Evolutionary conservation across 306 rosid species (phyloP).

Genomic region (Malus asiatica): DNA sequence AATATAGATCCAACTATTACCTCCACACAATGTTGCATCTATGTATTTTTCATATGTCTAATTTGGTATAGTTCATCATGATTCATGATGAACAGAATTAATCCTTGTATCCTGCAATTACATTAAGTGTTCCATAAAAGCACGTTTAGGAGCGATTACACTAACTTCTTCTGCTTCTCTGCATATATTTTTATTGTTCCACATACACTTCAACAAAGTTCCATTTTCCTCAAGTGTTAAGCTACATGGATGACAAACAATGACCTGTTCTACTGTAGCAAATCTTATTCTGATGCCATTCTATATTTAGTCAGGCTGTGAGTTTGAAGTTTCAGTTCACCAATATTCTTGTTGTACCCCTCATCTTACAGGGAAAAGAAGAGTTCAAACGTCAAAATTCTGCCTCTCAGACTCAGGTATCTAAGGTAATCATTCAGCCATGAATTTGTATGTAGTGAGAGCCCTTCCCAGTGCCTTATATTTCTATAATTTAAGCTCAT

Average conservation of each 20-base stretch:
- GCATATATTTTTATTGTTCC: background rate
- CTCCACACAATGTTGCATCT: background rate
- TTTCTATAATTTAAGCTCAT: background rate
- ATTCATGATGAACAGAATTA: background rate
- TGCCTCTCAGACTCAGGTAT: constrained; percentile 45
- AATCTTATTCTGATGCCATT: background rate
- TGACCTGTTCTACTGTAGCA: background rate
- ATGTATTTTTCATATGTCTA: background rate
- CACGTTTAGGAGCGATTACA: background rate
- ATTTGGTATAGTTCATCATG: background rate
- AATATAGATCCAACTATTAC: background rate
- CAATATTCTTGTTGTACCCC: background rate
- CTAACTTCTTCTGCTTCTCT: background rate
- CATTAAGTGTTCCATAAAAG: background rate
- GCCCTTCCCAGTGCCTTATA: constrained; percentile 7
- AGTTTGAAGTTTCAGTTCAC: background rate
- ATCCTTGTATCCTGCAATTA: background rate
- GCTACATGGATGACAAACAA: background rate
- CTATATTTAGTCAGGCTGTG: background rate
- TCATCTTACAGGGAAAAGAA: constrained; percentile 41
- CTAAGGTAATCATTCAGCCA: constrained; percentile 1
- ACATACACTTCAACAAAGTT: background rate
- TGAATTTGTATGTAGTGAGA: background rate
- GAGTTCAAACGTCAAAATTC: constrained; percentile 22
- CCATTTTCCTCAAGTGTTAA: background rate